phyloP scores from a whole-genome alignment of 495 filamentous ascomycete species.

The Hypoxylon cercidicola region DNA sequence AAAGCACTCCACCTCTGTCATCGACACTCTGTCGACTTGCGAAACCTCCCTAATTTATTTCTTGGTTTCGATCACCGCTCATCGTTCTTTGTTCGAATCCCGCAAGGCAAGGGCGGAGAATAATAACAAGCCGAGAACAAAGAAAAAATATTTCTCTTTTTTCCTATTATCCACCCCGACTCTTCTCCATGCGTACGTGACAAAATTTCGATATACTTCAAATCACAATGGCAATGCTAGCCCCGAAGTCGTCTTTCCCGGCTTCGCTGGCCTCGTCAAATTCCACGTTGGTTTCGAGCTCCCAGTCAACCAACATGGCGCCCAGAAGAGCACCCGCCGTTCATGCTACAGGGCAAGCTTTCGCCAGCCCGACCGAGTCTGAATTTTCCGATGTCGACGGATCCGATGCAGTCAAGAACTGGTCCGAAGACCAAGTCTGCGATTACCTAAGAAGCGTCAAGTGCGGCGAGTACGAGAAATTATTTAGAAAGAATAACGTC shows the following conservation, averaged over 20 bases:
- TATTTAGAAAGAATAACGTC: conserved; percentile 95
- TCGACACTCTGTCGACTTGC: conserved; percentile 32
- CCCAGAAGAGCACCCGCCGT: conserved; percentile 65
- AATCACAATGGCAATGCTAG: conserved; percentile 79
- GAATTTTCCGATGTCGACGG: conserved; percentile 84
- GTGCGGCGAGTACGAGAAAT: conserved; percentile 88
- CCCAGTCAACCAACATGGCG: conserved; percentile 64
- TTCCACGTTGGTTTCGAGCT: conserved; percentile 63
- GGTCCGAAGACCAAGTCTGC: conserved; percentile 92
- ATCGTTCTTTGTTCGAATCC: conserved; percentile 29
- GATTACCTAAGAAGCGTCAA: conserved; percentile 91
- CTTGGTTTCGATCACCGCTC: conserved; percentile 19
- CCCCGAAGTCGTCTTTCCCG: conserved; percentile 82
- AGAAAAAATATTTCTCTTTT: conserved; percentile 12
- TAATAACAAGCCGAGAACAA: conserved; percentile 14
- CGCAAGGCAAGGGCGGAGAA: conserved; percentile 1
- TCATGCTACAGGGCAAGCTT: conserved; percentile 70
- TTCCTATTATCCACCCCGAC: conserved; percentile 17
- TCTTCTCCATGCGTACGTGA: conserved; percentile 40
- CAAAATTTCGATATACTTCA: conserved; percentile 20
- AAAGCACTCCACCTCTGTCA: conserved; percentile 18
- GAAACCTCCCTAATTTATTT: conserved; percentile 37
- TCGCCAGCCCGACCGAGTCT: conserved; percentile 89
- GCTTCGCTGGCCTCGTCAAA: conserved; percentile 67
- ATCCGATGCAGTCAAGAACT: conserved; percentile 70